Base-by-base conservation (phyloP, 129 eudicot species). In the Chrysanthemum seticuspe region DNA sequence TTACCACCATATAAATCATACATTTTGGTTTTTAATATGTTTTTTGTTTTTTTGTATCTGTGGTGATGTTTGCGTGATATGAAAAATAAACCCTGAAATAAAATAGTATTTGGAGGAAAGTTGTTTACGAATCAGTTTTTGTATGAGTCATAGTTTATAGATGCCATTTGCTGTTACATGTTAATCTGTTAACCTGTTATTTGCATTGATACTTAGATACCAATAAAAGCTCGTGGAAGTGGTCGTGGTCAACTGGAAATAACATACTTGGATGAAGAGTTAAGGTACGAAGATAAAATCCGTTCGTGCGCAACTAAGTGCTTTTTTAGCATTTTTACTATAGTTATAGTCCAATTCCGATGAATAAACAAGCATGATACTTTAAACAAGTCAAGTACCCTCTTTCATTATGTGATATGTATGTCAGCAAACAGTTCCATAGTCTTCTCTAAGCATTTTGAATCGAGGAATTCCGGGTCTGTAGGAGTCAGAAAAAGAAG, bases 251-350 rank as follows among this genome's bases (percentile, higher is more conserved):
- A 77, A 69, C 76, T 93, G 57, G 98, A 93, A 74, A 89, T 93
- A 34, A 93, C 92, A 51, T 93, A 90, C 80, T 83, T 93, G 82
- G 98, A 93, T 84, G 92, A 90, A 79, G 96, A 93, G 51, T 73
- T 89, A 58, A 86, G 98, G 98, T 90, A 61, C 10, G 5, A 29
- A 55, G 10, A 51, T 49, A 65, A 62, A 2, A 14, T 23, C 6
- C 19, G 1, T 0, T 52, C 18, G 14, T 52, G 57, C 3, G 7
- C 14, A 52, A 52, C 11, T 13, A 12, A 52, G 16, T 51, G 56
- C 1, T 13, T 51, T 27, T 51, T 51, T 51, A 10, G 56, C 45
- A 5, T 36, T 6, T 9, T 5, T 36, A 36, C 45, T 36, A 5
- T 5, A 36, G 1, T 6, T 9, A 36, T 36, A 6, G 45, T 36